These are phyloP conservation scores for Polyporus arcularius DNA, from an alignment of 768 basidiomycete species.

Conservation along the genomic window DNA sequence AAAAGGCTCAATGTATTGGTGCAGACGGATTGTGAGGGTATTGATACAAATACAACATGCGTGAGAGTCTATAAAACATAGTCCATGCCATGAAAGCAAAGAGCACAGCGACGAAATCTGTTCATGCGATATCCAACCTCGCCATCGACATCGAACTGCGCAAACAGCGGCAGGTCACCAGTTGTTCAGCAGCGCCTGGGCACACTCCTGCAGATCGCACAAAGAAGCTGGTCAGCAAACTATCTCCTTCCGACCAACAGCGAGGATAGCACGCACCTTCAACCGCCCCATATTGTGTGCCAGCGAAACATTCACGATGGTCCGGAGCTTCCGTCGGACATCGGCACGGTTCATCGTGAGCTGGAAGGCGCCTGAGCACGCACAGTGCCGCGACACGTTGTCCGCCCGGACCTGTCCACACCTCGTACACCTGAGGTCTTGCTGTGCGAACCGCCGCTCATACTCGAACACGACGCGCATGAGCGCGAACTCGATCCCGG, in stretches of 20 bases:
- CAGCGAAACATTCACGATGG: slow-evolving; percentile 81
- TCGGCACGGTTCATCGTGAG: slow-evolving; percentile 75
- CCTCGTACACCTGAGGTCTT: slow-evolving; percentile 86
- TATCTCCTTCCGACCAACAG: background rate
- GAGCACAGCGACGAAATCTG: background rate
- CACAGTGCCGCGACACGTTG: slow-evolving; percentile 81
- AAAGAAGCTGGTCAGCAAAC: background rate
- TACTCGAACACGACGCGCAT: slow-evolving; percentile 73
- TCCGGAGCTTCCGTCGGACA: slow-evolving; percentile 67
- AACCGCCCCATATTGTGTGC: slow-evolving; percentile 69
- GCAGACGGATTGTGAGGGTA: background rate
- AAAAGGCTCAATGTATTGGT: background rate
- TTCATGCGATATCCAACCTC: background rate
- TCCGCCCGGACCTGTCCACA: slow-evolving; percentile 92
- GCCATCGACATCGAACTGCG: background rate
- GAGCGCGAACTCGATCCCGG: slow-evolving; percentile 82
- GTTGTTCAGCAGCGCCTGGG: slow-evolving; percentile 38
- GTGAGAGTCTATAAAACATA: background rate
- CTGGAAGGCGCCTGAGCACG: slow-evolving; percentile 85
- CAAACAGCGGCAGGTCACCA: slow-evolving; percentile 29
- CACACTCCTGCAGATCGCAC: slow-evolving; percentile 36
- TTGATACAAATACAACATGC: slow-evolving; percentile 18
- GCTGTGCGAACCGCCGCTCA: slow-evolving; percentile 78
- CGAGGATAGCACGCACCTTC: slow-evolving; percentile 48
- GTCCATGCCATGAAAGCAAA: slow-evolving; percentile 9